Conservation (phyloP, 345 rosid species). For the Brassica cretica region DNA sequence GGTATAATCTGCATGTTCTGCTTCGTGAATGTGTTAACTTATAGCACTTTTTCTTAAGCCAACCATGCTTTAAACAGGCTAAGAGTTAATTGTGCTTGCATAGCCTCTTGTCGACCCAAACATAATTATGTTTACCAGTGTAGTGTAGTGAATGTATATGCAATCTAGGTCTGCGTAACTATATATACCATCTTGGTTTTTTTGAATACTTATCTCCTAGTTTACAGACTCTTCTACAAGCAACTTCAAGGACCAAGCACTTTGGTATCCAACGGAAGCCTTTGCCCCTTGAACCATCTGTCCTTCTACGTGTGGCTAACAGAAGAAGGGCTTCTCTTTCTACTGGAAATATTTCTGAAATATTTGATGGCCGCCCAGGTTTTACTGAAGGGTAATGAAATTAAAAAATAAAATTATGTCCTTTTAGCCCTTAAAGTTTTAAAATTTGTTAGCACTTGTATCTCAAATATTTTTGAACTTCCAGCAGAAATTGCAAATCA, state of each 20-base stretch:
- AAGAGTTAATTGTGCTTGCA: conserved; percentile 13
- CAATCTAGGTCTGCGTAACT: conserved; percentile 17
- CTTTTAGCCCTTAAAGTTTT: conserved; percentile 11
- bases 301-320: conserved; percentile 93
- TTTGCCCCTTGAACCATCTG: conserved; percentile 94
- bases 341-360: conserved; percentile 82
- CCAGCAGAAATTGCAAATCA: conserved; percentile 11
- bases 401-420: neutral
- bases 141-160: neutral
- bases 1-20: conserved; percentile 53
- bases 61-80: conserved; percentile 1
- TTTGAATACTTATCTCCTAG: conserved; percentile 27
- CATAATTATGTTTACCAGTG: conserved; percentile 19
- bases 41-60: conserved; percentile 13
- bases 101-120: conserved; percentile 11
- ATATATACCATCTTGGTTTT: neutral
- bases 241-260: conserved; percentile 66
- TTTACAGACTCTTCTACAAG: conserved; percentile 78
- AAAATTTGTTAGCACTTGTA: conserved; percentile 3
- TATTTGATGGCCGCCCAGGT: conserved; percentile 58
- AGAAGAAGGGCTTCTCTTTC: conserved; percentile 95
- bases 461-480: conserved; percentile 11
- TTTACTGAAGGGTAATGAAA: conserved; percentile 69
- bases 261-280: conserved; percentile 85
- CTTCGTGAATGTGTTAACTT: conserved; percentile 21